Evolutionary conservation across 2,329 filamentous ascomycete genomes (phyloP).

Genomic region (Colletotrichum costaricense): DNA sequence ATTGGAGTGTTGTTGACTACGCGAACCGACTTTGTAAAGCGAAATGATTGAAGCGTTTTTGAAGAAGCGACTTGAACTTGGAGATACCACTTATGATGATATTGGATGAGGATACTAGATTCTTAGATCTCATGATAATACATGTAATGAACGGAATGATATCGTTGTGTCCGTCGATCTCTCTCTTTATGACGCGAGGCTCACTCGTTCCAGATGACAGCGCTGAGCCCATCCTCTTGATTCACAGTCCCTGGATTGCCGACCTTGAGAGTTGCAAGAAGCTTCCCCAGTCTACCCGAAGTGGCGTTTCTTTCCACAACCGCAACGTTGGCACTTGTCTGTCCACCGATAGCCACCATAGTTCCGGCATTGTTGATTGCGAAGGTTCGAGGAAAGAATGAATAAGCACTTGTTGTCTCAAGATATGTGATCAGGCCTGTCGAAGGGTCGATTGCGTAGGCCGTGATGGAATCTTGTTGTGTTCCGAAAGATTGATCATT

Average conservation of each 20-base stretch:
- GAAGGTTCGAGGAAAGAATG: slow-evolving; percentile 72
- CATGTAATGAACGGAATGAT: neutral
- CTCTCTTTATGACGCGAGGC: neutral
- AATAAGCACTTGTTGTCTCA: slow-evolving; percentile 66
- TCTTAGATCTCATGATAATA: neutral
- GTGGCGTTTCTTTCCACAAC: slow-evolving; percentile 65
- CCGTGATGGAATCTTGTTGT: slow-evolving; percentile 66
- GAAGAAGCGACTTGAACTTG: neutral
- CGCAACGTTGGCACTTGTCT: slow-evolving; percentile 68
- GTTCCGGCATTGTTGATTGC: slow-evolving; percentile 68
- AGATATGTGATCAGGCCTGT: slow-evolving; percentile 63
- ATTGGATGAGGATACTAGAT: neutral
- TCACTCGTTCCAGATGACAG: slow-evolving; percentile 61
- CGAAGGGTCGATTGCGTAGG: slow-evolving; percentile 57
- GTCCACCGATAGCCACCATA: slow-evolving; percentile 72
- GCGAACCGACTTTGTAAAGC: slow-evolving; percentile 33
- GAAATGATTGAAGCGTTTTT: neutral
- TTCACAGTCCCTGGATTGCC: slow-evolving; percentile 52
- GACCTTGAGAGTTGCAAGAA: slow-evolving; percentile 54
- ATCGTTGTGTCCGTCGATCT: neutral
- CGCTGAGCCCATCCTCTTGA: slow-evolving; percentile 60
- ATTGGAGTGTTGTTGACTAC: slow-evolving; percentile 34
- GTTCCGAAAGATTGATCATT: slow-evolving; percentile 67
- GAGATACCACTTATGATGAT: slow-evolving; percentile 14
- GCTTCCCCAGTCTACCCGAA: slow-evolving; percentile 65